Percentiles rank a stretch among this genome's conserved stretches.
phyloP scores from a whole-genome alignment of 805 yeast genomes.

The Torulaspora gathmanii region DNA sequence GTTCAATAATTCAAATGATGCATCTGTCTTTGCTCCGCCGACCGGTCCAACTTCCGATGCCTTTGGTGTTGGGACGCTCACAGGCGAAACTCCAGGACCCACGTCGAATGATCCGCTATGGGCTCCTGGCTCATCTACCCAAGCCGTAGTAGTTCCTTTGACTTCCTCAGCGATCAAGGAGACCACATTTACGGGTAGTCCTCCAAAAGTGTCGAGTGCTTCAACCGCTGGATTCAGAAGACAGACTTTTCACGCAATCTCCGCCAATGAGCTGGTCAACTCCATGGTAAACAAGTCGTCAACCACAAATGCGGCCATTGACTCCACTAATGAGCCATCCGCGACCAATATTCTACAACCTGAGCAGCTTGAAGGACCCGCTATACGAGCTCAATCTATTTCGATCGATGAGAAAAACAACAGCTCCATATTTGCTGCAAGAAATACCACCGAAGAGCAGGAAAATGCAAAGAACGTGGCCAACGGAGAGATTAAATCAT shows the following conservation, averaged over 20 bases:
- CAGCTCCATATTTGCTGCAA: slow-evolving; percentile 12
- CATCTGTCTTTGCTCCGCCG: slow-evolving; percentile 14
- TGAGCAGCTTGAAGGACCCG: slow-evolving; percentile 1
- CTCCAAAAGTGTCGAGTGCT: slow-evolving; percentile 13
- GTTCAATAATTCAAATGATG: slow-evolving; percentile 18
- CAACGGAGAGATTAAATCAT: slow-evolving; percentile 11
- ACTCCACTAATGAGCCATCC: neutral
- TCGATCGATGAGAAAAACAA: slow-evolving; percentile 26
- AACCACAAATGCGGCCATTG: neutral
- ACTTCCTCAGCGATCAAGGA: slow-evolving; percentile 10
- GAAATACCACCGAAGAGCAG: neutral
- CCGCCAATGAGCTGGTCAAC: slow-evolving; percentile 23
- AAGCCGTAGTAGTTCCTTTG: slow-evolving; percentile 10
- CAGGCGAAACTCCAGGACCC: slow-evolving; percentile 6
- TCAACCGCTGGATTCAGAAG: slow-evolving; percentile 28
- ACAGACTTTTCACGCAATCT: slow-evolving; percentile 33
- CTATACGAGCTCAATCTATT: slow-evolving; percentile 29
- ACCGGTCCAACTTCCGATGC: slow-evolving; percentile 9
- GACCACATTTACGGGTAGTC: slow-evolving; percentile 13
- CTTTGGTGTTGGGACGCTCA: slow-evolving; percentile 6
- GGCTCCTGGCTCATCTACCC: slow-evolving; percentile 10
- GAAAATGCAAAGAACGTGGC: slow-evolving; percentile 6
- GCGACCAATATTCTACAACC: neutral
- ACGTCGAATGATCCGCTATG: slow-evolving; percentile 21
- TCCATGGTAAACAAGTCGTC: slow-evolving; percentile 7